These are phyloP conservation scores for Trematosphaeria pertusa DNA, from an alignment of 2,329 filamentous ascomycete genomes.

Conservation along the genomic window DNA sequence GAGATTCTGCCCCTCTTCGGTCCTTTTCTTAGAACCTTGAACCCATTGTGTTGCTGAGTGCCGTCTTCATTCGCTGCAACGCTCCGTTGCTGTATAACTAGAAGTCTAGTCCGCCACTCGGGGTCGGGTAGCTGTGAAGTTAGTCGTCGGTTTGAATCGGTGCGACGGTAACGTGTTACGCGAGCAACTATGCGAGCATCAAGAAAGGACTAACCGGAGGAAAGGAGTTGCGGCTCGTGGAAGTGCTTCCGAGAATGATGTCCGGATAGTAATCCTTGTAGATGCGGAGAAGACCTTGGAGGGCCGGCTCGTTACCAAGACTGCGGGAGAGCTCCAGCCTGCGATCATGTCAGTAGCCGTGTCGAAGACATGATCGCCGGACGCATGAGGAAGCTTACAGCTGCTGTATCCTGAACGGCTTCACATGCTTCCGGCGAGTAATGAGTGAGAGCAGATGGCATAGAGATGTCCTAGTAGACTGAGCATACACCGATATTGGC, in stretches of 20 bases:
- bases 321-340: constrained; percentile 58
- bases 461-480: constrained; percentile 54
- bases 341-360: constrained; percentile 28
- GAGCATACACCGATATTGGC: constrained; percentile 21
- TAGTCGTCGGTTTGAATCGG: constrained; percentile 22
- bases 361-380: background rate
- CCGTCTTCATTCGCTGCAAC: constrained; percentile 50
- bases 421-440: constrained; percentile 81
- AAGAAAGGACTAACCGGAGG: constrained; percentile 40
- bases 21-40: constrained; percentile 66
- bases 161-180: constrained; percentile 17
- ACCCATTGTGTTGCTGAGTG: constrained; percentile 58
- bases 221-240: constrained; percentile 50
- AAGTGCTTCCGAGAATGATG: constrained; percentile 77
- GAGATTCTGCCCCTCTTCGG: constrained; percentile 59
- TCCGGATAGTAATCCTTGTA: constrained; percentile 93
- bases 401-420: constrained; percentile 81
- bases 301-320: constrained; percentile 70
- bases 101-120: constrained; percentile 74
- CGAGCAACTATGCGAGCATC: constrained; percentile 24
- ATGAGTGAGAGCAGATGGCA: constrained; percentile 82
- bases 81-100: constrained; percentile 68
- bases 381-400: constrained; percentile 50
- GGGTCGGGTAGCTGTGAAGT: constrained; percentile 68
- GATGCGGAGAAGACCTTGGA: constrained; percentile 78